Evolutionary conservation across 768 basidiomycete species (phyloP), one percentile per base, ranked within the genome.

Genomic region (Coprinellus aureogranulatus): DNA sequence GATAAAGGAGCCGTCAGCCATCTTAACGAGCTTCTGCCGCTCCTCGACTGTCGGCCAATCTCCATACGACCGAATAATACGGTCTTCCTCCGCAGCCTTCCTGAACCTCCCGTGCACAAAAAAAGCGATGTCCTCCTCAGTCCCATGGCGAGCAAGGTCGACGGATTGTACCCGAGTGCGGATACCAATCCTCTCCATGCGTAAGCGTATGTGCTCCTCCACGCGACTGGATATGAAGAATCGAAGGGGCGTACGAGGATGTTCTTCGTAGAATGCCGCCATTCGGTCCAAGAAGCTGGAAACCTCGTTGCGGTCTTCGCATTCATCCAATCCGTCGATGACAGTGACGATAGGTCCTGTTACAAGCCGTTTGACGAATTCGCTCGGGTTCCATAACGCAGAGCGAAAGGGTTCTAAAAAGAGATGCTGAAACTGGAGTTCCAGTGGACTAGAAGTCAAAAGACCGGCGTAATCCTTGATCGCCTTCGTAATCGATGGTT

Each of bases 271-370:
- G 48, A 49, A 49, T 2, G 2, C 4, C 16, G 31, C 6, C 5
- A 31, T 49, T 4, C 18, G 18, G 27, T 49, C 48, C 4, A 49
- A 28, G 27, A 49, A 49, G 16, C 16, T 14, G 1, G 26, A 11
- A 10, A 49, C n/a, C 16, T 9, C 26, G 8, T 51, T 20, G 2
- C 3, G 22, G 18, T 51, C 56, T 26, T 44, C 20, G 20, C 49
- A 44, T 12, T 57, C 56, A 14, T 57, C 56, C 3, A 57, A 49
- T 0, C 56, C 56, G 23, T 57, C 56, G 42, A 57, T 31, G 28
- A 52, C 44, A 27, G 41, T 57, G 1, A 52, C 6, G 12, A 31
- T n/a, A 16, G 11, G 41, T 30, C 23, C 12, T 16, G 27, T 20
- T 2, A 20, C 2, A 14, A 27, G 12, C n/a, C 12, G 10, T 34